Percentiles rank a stretch among this genome's conserved stretches.
phyloP scores from a whole-genome alignment of 2,329 filamentous ascomycete species.

The Aspergillus arachidicola region DNA sequence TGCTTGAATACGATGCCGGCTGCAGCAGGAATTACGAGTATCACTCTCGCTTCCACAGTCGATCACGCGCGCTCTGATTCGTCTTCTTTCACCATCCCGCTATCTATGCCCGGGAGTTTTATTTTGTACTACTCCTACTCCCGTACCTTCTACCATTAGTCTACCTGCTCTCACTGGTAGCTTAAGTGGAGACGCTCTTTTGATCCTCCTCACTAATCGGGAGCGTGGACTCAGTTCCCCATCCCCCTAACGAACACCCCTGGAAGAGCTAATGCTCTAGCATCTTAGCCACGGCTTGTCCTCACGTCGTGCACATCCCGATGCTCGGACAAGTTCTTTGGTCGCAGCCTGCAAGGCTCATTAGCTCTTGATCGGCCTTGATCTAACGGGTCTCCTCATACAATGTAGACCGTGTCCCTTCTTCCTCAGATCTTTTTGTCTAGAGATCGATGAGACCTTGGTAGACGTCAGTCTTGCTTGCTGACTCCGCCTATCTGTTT shows the following conservation, averaged over 20 bases:
- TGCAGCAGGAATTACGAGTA: neutral
- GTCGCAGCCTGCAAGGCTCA: constrained; percentile 11
- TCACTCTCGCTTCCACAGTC: neutral
- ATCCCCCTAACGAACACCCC: constrained; percentile 37
- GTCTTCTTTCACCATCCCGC: constrained; percentile 11
- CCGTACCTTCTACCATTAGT: neutral
- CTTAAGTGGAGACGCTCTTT: constrained; percentile 31
- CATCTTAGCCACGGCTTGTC: constrained; percentile 18
- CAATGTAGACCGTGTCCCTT: constrained; percentile 10
- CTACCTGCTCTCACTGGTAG: constrained; percentile 30
- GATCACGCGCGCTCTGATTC: neutral
- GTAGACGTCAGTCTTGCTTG: constrained; percentile 9
- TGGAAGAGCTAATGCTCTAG: constrained; percentile 24
- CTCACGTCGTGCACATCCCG: constrained; percentile 15
- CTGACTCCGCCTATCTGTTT: constrained; percentile 3
- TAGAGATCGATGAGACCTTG: constrained; percentile 12
- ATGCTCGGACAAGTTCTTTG: constrained; percentile 5
- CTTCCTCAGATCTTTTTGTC: constrained; percentile 15
- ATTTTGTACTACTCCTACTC: too few species aligned
- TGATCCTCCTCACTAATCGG: constrained; percentile 32
- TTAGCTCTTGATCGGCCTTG: constrained; percentile 14
- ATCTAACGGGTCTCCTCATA: constrained; percentile 14
- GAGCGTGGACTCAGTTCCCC: constrained; percentile 34
- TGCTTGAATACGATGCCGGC: neutral
- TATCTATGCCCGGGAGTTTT: constrained; percentile 5